Conservation (phyloP, 2,329 filamentous ascomycete genomes). For the Microdochium bolleyi region DNA sequence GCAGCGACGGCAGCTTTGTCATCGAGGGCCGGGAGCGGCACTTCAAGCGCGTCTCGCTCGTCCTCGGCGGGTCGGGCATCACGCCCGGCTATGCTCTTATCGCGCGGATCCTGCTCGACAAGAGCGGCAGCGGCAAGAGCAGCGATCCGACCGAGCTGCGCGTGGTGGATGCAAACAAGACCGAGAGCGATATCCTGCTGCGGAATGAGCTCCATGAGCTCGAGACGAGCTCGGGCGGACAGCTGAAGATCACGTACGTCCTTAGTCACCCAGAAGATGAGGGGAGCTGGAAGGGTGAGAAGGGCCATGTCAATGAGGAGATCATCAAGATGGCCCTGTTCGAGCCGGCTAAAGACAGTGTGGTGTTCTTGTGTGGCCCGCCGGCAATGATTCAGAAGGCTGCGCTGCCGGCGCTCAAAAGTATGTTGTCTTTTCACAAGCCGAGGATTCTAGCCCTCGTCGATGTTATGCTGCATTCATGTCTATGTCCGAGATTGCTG, state of each 20-base stretch:
- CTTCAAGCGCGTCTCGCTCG: constrained; percentile 36
- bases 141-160: constrained; percentile 60
- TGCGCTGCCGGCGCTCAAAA: constrained; percentile 36
- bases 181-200: constrained; percentile 73
- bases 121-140: constrained; percentile 4
- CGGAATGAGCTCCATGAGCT: constrained; percentile 44
- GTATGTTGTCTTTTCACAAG: constrained; percentile 3
- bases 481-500: neutral
- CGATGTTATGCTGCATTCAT: neutral
- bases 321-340: constrained; percentile 20
- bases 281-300: constrained; percentile 31
- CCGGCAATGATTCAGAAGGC: constrained; percentile 42
- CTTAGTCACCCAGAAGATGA: constrained; percentile 30
- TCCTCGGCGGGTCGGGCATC: constrained; percentile 41
- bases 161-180: constrained; percentile 71
- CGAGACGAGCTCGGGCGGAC: constrained; percentile 18
- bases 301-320: constrained; percentile 32
- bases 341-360: constrained; percentile 27
- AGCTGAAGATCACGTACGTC: constrained; percentile 30
- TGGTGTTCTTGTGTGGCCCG: constrained; percentile 40
- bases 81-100: constrained; percentile 44
- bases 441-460: no score
- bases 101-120: constrained; percentile 25
- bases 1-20: constrained; percentile 33
- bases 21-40: constrained; percentile 29